Evolutionary conservation across 345 rosid genomes (phyloP).

Genomic region (Brassica carinata): DNA sequence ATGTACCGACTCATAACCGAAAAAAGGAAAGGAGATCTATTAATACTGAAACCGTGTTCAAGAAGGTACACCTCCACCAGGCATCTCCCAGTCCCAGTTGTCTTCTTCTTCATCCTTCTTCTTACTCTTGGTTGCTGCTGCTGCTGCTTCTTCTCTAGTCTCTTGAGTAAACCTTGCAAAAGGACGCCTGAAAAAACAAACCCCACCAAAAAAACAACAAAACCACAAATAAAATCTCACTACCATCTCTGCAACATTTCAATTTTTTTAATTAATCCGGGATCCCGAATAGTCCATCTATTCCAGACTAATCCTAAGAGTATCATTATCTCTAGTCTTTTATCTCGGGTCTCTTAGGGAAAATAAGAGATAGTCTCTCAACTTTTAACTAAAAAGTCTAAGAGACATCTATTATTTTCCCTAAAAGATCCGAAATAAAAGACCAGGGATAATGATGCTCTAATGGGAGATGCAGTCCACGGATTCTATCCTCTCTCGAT

Average conservation of each 20-base stretch:
- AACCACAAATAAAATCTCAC: background rate
- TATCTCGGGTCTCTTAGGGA: too few relatives aligned
- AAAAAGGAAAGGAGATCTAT: background rate
- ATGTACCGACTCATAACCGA: conserved; percentile 2
- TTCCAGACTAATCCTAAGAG: too few relatives aligned
- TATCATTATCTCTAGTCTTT: too few relatives aligned
- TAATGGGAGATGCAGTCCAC: too few relatives aligned
- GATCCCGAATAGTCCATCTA: too few relatives aligned
- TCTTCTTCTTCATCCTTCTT: conserved; percentile 66
- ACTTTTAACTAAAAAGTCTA: too few relatives aligned
- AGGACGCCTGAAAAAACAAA: conserved; percentile 52
- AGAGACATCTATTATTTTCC: too few relatives aligned
- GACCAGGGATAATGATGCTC: too few relatives aligned
- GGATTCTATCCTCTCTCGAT: too few relatives aligned
- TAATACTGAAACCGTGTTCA: conserved; percentile 34
- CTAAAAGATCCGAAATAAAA: too few relatives aligned
- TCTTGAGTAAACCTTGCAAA: conserved; percentile 42
- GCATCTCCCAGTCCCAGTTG: conserved; percentile 98
- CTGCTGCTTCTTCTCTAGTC: conserved; percentile 45
- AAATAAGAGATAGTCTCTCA: too few relatives aligned
- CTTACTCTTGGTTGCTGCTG: conserved; percentile 45
- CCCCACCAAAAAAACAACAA: background rate
- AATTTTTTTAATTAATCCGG: background rate
- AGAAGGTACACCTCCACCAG: conserved; percentile 47
- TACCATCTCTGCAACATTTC: background rate